These are phyloP conservation scores for Plasmodium yoelii DNA, from an alignment of 169 alveolate genomes.

Conservation along the genomic window DNA sequence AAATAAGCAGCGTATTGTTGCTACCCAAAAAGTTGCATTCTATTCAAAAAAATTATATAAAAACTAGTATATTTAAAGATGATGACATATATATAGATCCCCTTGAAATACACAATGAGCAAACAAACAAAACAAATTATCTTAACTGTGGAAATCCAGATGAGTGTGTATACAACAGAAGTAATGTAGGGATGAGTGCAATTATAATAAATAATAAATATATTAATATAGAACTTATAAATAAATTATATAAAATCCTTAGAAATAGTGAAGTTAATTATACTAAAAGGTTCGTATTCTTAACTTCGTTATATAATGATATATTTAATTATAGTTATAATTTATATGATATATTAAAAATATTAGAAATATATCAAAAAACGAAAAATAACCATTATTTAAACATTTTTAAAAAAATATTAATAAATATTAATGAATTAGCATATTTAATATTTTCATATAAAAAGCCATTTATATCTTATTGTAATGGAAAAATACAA, in stretches of 20 bases:
- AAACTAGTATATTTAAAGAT: slow-evolving; percentile 66
- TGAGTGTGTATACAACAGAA: slow-evolving; percentile 35
- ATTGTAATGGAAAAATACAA: slow-evolving; percentile 83
- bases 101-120: slow-evolving; percentile 57
- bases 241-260: slow-evolving; percentile 76
- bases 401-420: slow-evolving; percentile 43
- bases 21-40: too few species aligned
- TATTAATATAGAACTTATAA: slow-evolving; percentile 69
- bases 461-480: slow-evolving; percentile 82
- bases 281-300: slow-evolving; percentile 80
- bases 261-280: slow-evolving; percentile 81
- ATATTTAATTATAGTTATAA: slow-evolving; percentile 70
- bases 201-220: slow-evolving; percentile 41
- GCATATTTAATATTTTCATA: slow-evolving; percentile 79
- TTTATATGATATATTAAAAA: slow-evolving; percentile 75
- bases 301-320: slow-evolving; percentile 80
- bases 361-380: slow-evolving; percentile 78
- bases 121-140: slow-evolving; percentile 44
- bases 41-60: background rate
- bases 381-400: slow-evolving; percentile 26
- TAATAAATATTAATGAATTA: slow-evolving; percentile 79
- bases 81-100: slow-evolving; percentile 71
- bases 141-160: slow-evolving; percentile 26
- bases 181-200: slow-evolving; percentile 60
- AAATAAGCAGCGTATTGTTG: too few species aligned